Percentiles rank a stretch among this genome's conserved stretches.
Conservation (phyloP, 1,284 basidiomycete species). For the Apiotrichum brassicae region DNA sequence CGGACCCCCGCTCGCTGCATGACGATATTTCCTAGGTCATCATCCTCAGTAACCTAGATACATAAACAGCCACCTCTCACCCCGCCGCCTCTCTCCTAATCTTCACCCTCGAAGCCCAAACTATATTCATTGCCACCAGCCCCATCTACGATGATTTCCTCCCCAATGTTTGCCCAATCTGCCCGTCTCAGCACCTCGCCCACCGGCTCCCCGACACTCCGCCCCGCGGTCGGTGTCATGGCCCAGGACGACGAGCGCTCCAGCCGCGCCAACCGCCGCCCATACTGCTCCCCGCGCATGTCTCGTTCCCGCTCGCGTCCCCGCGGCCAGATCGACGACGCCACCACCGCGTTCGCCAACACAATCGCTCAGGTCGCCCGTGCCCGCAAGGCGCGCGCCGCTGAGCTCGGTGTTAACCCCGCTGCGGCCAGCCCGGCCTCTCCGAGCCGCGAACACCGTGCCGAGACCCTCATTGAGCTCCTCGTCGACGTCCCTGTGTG, state of each 20-base stretch:
- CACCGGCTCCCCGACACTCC: background rate
- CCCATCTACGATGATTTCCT: background rate
- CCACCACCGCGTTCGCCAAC: slow-evolving; percentile 9
- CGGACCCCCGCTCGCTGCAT: no score
- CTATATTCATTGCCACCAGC: no score
- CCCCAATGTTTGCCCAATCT: background rate
- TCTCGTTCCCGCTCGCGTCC: slow-evolving; percentile 14
- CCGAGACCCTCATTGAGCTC: slow-evolving; percentile 37
- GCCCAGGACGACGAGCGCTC: background rate
- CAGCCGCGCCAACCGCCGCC: slow-evolving; percentile 2
- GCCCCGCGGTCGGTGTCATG: slow-evolving; percentile 2
- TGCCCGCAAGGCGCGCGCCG: slow-evolving; percentile 10
- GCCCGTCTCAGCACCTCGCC: slow-evolving; percentile 1
- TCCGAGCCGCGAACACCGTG: slow-evolving; percentile 11
- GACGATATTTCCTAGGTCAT: no score
- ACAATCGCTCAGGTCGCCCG: slow-evolving; percentile 3
- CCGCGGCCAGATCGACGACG: slow-evolving; percentile 9
- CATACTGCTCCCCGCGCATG: slow-evolving; percentile 14
- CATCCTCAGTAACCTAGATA: no score
- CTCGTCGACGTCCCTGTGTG: slow-evolving; percentile 46
- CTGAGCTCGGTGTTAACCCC: slow-evolving; percentile 6
- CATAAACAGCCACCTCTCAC: no score
- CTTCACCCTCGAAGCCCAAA: no score
- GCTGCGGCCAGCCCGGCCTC: background rate
- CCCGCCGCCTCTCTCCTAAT: no score